Base-by-base conservation (phyloP, 1,139 yeast genomes). In the Suhomyces bribrorum region DNA sequence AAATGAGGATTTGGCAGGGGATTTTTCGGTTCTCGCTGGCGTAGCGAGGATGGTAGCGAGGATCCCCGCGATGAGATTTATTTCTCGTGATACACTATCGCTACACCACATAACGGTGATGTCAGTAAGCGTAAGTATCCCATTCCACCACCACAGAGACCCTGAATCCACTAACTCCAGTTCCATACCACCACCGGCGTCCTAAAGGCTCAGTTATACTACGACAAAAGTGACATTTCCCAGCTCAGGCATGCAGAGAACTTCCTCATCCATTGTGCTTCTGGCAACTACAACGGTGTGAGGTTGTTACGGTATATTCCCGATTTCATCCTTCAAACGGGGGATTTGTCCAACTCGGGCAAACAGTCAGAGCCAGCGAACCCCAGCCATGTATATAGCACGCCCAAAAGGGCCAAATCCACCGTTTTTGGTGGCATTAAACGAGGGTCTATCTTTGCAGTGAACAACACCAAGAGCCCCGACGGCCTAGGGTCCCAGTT, bases 331-430 rank as follows among this genome's bases (percentile, higher is more conserved):
- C 64, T 69, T 2, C 80, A 75, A 42, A 66, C 73, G 47, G 80
- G 80, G 1, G 79, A 75, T 47, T 73, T 77, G 0, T 63, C 75
- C 2, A 73, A 73, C 23, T 65, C 72, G 1, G 78, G 79, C 0
- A 73, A 70, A 31, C n/a, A 9, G 3, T 46, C 50, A 2, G 29
- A 26, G 15, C 29, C 38, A 2, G 50, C 48, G 3, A 40, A 40
- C 18, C 11, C 33, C 9, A 28, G 18, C 3, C 14, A 31, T 20
- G 40, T 36, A 4, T 36, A 33, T 5, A 36, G 41, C 14, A 32
- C 16, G 2, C 16, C 30, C 3, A 16, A 17, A 6, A 25, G 38
- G 5, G 14, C 14, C 6, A 38, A 29, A n/a, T 26, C 25, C 18
- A n/a, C 14, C 7, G 20, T 7, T 5, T 14, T 18, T 5, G 13